phyloP scores from a whole-genome alignment of 176 grass and related monocot species.

The Triticum turgidum region DNA sequence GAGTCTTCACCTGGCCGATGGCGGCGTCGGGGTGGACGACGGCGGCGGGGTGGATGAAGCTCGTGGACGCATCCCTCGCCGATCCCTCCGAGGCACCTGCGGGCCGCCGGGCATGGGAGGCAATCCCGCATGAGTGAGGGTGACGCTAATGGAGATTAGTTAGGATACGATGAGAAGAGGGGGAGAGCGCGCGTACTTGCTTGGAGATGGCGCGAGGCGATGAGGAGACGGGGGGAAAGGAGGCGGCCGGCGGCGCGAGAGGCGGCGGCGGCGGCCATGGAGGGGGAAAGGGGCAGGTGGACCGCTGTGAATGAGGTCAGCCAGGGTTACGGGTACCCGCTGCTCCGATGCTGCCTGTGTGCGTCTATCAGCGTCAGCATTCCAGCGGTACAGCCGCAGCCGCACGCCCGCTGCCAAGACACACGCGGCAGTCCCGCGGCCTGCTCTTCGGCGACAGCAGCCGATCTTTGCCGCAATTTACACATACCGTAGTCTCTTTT shows the following conservation, averaged over 20 bases:
- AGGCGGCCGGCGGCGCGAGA: constrained; percentile 27
- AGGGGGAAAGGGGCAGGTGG: neutral
- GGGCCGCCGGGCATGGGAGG: neutral
- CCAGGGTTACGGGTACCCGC: neutral
- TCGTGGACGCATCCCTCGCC: constrained; percentile 17
- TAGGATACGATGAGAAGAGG: neutral
- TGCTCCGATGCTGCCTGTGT: neutral
- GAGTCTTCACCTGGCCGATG: constrained; percentile 62
- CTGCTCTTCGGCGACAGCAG: neutral
- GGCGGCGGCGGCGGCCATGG: constrained; percentile 46
- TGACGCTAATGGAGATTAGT: neutral
- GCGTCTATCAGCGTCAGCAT: neutral
- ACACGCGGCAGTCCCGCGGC: neutral
- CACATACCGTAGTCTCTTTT: too few relatives aligned
- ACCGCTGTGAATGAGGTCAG: constrained; percentile 4
- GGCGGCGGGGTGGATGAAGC: constrained; percentile 49
- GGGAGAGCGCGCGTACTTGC: constrained; percentile 30
- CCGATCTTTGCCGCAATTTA: neutral
- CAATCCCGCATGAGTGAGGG: neutral
- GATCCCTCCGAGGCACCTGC: constrained; percentile 28
- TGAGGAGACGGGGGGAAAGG: neutral
- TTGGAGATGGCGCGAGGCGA: constrained; percentile 36
- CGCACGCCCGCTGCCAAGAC: too few relatives aligned
- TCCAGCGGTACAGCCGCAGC: neutral
- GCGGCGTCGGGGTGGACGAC: constrained; percentile 69